Conservation (phyloP, 805 yeast species). For the Sugiyamaella chiloensis region DNA sequence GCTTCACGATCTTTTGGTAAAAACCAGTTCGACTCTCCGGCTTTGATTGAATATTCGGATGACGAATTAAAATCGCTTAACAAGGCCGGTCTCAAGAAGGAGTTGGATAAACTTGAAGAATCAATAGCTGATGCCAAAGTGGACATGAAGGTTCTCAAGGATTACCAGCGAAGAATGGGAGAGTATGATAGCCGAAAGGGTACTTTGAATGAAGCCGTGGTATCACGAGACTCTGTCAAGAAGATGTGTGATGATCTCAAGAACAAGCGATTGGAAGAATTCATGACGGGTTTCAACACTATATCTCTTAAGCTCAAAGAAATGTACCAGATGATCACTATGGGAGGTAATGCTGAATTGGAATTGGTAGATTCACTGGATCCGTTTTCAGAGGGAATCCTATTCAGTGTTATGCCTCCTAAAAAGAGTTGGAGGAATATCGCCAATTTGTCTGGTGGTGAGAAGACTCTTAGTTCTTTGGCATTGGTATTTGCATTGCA, state of each 20-base stretch:
- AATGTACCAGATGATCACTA: slow-evolving; percentile 97
- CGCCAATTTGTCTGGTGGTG: slow-evolving; percentile 95
- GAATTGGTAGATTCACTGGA: slow-evolving; percentile 94
- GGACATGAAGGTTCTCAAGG: slow-evolving; percentile 71
- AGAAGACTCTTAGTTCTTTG: slow-evolving; percentile 88
- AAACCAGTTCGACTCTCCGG: background rate
- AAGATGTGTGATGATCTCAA: slow-evolving; percentile 63
- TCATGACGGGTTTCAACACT: slow-evolving; percentile 85
- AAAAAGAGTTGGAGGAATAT: slow-evolving; percentile 97
- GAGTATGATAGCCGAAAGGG: slow-evolving; percentile 63
- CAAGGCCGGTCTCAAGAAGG: slow-evolving; percentile 46
- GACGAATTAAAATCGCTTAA: slow-evolving; percentile 52
- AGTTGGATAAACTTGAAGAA: slow-evolving; percentile 53
- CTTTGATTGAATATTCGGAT: slow-evolving; percentile 43
- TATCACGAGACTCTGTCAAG: slow-evolving; percentile 60
- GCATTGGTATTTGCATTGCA: slow-evolving; percentile 96
- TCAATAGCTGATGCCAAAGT: slow-evolving; percentile 55
- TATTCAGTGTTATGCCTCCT: slow-evolving; percentile 98
- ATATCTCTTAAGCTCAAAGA: slow-evolving; percentile 88
- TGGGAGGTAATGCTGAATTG: slow-evolving; percentile 98
- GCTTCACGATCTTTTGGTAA: background rate
- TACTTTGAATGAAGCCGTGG: slow-evolving; percentile 68
- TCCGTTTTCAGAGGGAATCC: slow-evolving; percentile 96
- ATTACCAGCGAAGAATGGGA: slow-evolving; percentile 62
- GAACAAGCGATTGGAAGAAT: slow-evolving; percentile 75